phyloP scores from a whole-genome alignment of 1,284 basidiomycete species.

The Hemileia vastatrix region DNA sequence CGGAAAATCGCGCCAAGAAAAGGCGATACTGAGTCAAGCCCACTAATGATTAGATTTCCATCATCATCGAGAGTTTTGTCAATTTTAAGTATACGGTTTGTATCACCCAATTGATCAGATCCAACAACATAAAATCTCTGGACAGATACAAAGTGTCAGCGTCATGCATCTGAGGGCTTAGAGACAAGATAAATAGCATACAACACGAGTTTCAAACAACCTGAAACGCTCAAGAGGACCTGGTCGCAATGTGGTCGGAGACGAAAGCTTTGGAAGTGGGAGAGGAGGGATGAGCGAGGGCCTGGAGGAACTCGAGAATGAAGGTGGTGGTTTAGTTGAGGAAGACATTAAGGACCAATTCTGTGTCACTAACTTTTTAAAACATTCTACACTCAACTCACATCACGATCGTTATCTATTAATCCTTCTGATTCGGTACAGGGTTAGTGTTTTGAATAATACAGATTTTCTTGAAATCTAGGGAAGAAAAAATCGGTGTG shows the following conservation, averaged over 20 bases:
- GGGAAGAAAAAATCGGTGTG: too few relatives aligned
- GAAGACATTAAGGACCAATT: not conserved
- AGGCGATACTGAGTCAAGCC: not conserved
- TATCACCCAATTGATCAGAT: constrained; percentile 69
- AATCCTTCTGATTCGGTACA: too few relatives aligned
- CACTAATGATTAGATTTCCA: constrained; percentile 22
- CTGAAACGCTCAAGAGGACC: constrained; percentile 16
- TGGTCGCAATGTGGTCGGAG: not conserved
- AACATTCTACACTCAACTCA: too few relatives aligned
- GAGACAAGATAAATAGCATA: not conserved
- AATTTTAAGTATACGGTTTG: constrained; percentile 81
- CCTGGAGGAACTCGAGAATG: not conserved
- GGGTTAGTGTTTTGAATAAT: too few relatives aligned
- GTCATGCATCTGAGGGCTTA: not conserved
- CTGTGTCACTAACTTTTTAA: not conserved
- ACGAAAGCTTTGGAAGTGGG: not conserved
- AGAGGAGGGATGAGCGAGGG: not conserved
- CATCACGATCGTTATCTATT: too few relatives aligned
- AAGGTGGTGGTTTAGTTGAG: not conserved
- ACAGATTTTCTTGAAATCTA: too few relatives aligned
- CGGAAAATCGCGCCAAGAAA: too few relatives aligned
- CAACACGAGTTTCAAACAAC: constrained; percentile 19
- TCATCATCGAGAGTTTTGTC: constrained; percentile 55
- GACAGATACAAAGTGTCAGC: not conserved
- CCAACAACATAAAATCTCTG: constrained; percentile 77